These are phyloP conservation scores for Fraxinus angustifolia DNA, from an alignment of 305 asterid genomes.

Conservation along the genomic window DNA sequence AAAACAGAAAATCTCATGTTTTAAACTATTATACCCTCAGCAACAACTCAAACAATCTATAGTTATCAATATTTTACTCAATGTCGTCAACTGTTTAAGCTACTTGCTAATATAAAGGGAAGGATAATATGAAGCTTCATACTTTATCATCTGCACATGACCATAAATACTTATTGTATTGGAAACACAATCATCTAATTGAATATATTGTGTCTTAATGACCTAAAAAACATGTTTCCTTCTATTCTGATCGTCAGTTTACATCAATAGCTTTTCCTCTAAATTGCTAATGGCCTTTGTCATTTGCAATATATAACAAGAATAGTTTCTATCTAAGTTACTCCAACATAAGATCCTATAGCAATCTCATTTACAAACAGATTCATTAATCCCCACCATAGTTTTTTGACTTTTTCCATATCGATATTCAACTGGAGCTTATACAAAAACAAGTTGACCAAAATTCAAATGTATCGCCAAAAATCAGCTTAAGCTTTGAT, in stretches of 20 bases:
- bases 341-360: not conserved
- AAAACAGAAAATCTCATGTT: slow-evolving; percentile 15
- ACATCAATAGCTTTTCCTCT: not conserved
- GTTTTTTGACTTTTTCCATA: not conserved
- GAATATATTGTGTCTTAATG: slow-evolving; percentile 2
- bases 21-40: not conserved
- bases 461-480: not conserved
- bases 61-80: not conserved
- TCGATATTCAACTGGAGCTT: not conserved
- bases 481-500: slow-evolving; percentile 1
- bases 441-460: not conserved
- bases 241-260: not conserved
- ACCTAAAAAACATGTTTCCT: not conserved
- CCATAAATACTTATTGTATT: not conserved
- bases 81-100: not conserved
- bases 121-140: not conserved
- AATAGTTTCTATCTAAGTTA: not conserved
- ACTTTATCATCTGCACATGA: not conserved
- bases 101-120: slow-evolving; percentile 3
- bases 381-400: not conserved
- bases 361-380: slow-evolving; percentile 13
- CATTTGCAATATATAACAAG: not conserved
- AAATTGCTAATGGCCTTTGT: not conserved
- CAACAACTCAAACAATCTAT: slow-evolving; percentile 18
- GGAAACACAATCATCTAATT: not conserved